Evolutionary conservation across 768 basidiomycete genomes (phyloP), one percentile per base, ranked within the genome.

Genomic region (Agrocybe pediades): DNA sequence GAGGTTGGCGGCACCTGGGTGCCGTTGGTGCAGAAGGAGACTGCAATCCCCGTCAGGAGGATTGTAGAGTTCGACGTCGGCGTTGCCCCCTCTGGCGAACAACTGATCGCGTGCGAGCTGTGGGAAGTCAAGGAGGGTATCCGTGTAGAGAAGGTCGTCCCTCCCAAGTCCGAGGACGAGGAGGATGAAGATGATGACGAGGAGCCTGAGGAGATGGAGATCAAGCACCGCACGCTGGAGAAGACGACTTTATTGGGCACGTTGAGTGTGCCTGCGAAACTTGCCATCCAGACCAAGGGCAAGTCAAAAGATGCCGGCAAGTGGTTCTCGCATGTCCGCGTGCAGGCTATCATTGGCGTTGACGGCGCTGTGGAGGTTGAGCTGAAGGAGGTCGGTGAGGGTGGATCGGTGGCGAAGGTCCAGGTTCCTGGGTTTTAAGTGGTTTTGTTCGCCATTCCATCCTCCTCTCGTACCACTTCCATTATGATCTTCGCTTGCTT

Each of bases 41-140:
- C 90, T 0, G 79, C 85, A 0, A 67, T 92, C 1, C 91, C 91
- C 23, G 84, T 80, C 23, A 74, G 90, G 39, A 70, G 91, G 25
- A 74, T 74, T 9, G 71, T 87, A 41, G 68, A 76, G 16, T 77
- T 91, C 56, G 84, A 86, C 29, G 82, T 85, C 21, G 76, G 74
- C 19, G 67, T 87, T 1, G 59, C 59, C n/a, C 33, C 33, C 33
- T 21, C 75, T 67, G 48, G 69, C 61, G 39, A 72, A 64, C 49
- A 80, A 76, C 62, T 72, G 71, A 72, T 90, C 40, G 84, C 80
- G 11, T 78, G 87, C 48, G 91, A 93, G 67, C 71, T 92, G 23
- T 90, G 88, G 88, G 90, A 93, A 65, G 84, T 85, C 16, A 78
- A 78, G 48, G 90, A 91, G 62, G 79, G 79, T 2, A 75, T 90